Evolutionary conservation across 2,329 filamentous ascomycete species (phyloP).

Genomic region (Fusarium bulbicola): DNA sequence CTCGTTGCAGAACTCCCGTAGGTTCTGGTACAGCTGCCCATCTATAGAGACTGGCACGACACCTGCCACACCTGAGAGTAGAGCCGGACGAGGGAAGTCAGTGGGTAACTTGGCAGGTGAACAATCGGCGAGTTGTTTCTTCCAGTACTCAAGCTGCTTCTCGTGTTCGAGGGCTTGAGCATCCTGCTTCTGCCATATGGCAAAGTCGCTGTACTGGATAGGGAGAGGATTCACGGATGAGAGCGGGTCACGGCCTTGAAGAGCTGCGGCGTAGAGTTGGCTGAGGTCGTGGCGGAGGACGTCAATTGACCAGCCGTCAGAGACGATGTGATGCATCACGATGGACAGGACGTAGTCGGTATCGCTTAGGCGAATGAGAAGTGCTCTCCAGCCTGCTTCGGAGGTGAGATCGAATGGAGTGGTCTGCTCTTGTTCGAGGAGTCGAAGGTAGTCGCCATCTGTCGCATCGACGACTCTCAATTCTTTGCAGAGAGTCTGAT

Average conservation of each 20-base stretch:
- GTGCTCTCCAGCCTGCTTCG: background rate
- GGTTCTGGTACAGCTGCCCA: background rate
- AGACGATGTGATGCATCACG: conserved; percentile 44
- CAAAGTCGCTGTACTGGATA: conserved; percentile 42
- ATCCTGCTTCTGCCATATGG: conserved; percentile 36
- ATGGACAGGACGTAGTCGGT: conserved; percentile 38
- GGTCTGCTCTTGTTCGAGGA: background rate
- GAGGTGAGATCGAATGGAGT: background rate
- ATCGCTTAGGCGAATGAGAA: conserved; percentile 9
- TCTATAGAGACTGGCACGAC: conserved; percentile 9
- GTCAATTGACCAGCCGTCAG: conserved; percentile 44
- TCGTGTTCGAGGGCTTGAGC: conserved; percentile 24
- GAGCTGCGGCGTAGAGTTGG: conserved; percentile 25
- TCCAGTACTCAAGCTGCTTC: conserved; percentile 39
- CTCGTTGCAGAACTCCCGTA: conserved; percentile 13
- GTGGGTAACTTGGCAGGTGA: conserved; percentile 25
- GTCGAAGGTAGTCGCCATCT: fast-evolving
- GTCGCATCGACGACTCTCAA: conserved; percentile 67
- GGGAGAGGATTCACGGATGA: conserved; percentile 17
- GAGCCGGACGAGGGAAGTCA: conserved; percentile 26
- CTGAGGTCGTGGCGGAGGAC: conserved; percentile 32
- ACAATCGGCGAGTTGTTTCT: conserved; percentile 21
- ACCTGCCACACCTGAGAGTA: conserved; percentile 20
- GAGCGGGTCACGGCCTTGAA: background rate
- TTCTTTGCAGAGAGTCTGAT: background rate